Conservation (phyloP, 176 grass and related monocot genomes). For the Oropetium thomaeum region DNA sequence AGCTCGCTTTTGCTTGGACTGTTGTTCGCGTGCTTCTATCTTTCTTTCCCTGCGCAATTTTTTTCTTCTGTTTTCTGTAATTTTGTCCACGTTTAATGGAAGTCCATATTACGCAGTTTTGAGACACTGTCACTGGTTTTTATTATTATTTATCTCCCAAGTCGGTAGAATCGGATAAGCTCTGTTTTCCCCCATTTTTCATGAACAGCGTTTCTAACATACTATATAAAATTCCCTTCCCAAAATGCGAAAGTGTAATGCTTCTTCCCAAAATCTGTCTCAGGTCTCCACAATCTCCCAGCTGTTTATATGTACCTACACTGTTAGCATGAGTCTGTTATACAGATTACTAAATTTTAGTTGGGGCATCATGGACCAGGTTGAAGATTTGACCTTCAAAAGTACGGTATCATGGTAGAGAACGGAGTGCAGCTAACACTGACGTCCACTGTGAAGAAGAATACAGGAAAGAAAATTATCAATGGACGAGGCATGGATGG, state of each 20-base stretch:
- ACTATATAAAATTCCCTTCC: too few species aligned
- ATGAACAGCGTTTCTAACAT: too few species aligned
- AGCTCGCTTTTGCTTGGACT: neutral
- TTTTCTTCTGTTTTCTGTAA: too few species aligned
- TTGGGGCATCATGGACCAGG: conserved; percentile 18
- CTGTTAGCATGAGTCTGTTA: neutral
- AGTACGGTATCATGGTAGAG: conserved; percentile 41
- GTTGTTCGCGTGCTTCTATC: neutral
- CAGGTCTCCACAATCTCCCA: neutral
- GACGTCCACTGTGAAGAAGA: conserved; percentile 38
- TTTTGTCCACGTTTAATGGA: too few species aligned
- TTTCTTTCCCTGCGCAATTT: neutral
- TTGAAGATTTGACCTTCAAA: conserved; percentile 10
- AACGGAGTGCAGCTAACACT: conserved; percentile 37
- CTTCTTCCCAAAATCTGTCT: neutral
- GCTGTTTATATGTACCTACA: neutral
- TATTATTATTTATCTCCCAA: neutral
- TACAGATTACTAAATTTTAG: neutral
- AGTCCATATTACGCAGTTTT: too few species aligned
- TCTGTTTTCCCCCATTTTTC: neutral
- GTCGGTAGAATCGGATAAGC: neutral
- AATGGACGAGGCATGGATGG: conserved; percentile 27
- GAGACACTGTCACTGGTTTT: neutral
- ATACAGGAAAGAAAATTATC: conserved; percentile 23
- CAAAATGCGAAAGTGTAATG: neutral